Evolutionary conservation across 2,329 filamentous ascomycete species (phyloP), one percentile per base, ranked within the genome.

Genomic region (Ceratocystis cubensis): DNA sequence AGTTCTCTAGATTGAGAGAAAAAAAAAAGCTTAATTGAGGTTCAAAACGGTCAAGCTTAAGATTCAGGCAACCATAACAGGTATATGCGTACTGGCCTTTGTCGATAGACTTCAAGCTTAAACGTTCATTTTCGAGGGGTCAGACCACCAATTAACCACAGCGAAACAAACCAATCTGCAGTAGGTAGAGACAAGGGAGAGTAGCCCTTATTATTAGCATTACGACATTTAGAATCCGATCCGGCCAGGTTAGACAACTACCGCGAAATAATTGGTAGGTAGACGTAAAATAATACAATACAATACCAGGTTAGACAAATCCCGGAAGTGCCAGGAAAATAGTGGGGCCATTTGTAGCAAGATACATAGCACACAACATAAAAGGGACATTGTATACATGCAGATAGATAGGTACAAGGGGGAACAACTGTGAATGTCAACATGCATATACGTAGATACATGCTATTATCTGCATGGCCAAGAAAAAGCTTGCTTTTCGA

Each of bases 11-110:
- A 22, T n/a, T 50, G 6, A 50, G 45, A 15, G 59, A 17, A 1
- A 20, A 48, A 50, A 63, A 63, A 63, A 48, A 63, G 25, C 30
- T 33, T 63, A 33, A 59, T 59, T 59, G 33, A 59, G 25, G 10
- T 41, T 59, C 15, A 33, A 59, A 33, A 33, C 53, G 53, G 25
- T 33, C 25, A 17, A 59, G 53, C 53, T 59, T 37, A 50, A 22
- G 20, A 5, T 22, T 53, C 20, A 28, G 13, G 25, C 20, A 13
- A 10, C 7, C 48, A 25, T 22, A 48, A 48, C 37, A 41, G 8
- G 2, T 41, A 41, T 13, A 41, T 41, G 37, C 37, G 10, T 41
- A 13, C 37, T 41, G 3, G 10, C 3, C 37, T 41, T 10, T 3
- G 37, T 41, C 37, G 37, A 41, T 41, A 41, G 37, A 41, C 37